A percentile compares a stretch with the other conserved stretches of the same genome.
These are phyloP conservation scores for Volvariella surrecta DNA, from an alignment of 1,284 basidiomycete genomes.

Conservation along the genomic window DNA sequence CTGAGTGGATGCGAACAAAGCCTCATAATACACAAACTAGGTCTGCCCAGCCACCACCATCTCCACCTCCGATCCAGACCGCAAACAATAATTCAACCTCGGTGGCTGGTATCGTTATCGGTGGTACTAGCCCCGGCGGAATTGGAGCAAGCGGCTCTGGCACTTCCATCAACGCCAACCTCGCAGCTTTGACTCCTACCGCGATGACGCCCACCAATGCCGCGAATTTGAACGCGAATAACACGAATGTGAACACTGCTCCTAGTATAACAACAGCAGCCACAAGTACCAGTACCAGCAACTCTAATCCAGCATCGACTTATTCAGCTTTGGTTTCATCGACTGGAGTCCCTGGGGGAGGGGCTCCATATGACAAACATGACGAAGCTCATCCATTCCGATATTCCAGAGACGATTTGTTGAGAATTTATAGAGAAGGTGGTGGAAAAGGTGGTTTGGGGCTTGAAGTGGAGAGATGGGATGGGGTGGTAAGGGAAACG, in stretches of 20 bases:
- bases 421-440: constrained; percentile 78
- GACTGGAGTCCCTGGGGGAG: constrained; percentile 22
- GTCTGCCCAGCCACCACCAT: constrained; percentile 42
- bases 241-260: too few relatives aligned
- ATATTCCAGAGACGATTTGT: constrained; percentile 81
- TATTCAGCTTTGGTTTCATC: constrained; percentile 76
- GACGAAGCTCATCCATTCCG: constrained; percentile 73
- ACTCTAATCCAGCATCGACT: constrained; percentile 36
- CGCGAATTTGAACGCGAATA: too few relatives aligned
- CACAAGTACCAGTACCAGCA: constrained; percentile 24
- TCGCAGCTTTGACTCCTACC: too few relatives aligned
- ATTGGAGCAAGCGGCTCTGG: too few relatives aligned
- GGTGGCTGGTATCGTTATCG: too few relatives aligned
- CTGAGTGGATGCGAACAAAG: constrained; percentile 85
- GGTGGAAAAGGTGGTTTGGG: constrained; percentile 67
- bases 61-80: constrained; percentile 52
- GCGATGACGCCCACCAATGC: too few relatives aligned
- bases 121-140: too few relatives aligned
- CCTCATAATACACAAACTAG: constrained; percentile 42
- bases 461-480: constrained; percentile 80
- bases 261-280: constrained; percentile 12
- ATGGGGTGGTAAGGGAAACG: constrained; percentile 74
- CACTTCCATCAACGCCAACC: too few relatives aligned
- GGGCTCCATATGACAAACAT: constrained; percentile 38
- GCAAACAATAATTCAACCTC: too few relatives aligned